These are phyloP conservation scores for Geotrichum ghanense DNA, from an alignment of 805 yeast genomes.

Conservation along the genomic window DNA sequence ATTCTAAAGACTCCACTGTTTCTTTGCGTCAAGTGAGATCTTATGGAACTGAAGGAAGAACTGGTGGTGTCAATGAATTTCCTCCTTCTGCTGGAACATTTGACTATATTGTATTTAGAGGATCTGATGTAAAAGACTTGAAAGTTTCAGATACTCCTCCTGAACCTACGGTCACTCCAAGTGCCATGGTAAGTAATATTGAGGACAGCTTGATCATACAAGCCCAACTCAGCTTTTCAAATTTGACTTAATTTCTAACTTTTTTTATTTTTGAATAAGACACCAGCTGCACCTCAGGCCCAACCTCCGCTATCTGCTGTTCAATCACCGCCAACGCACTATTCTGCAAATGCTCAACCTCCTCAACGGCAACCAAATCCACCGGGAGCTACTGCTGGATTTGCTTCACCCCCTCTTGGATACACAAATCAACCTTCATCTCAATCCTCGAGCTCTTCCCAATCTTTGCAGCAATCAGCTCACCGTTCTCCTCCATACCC, in stretches of 20 bases:
- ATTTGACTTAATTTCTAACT: too few relatives aligned
- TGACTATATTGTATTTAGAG: conserved; percentile 75
- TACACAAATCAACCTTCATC: neutral
- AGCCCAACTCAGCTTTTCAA: too few relatives aligned
- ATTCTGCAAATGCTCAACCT: neutral
- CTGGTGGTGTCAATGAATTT: conserved; percentile 56
- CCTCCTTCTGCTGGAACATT: conserved; percentile 57
- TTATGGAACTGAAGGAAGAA: conserved; percentile 88
- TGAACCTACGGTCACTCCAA: conserved; percentile 38
- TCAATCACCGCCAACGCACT: conserved; percentile 1
- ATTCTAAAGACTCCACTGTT: conserved; percentile 84
- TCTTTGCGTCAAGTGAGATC: conserved; percentile 69
- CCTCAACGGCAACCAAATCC: neutral
- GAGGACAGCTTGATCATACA: too few relatives aligned
- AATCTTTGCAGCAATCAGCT: neutral
- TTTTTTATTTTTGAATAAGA: too few relatives aligned
- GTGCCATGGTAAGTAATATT: too few relatives aligned
- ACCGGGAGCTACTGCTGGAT: neutral
- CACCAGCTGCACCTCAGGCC: too few relatives aligned
- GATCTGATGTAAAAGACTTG: conserved; percentile 84
- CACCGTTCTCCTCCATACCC: neutral
- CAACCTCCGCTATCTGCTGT: conserved; percentile 3
- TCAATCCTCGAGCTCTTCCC: neutral
- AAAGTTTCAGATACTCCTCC: conserved; percentile 66
- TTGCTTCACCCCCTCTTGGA: neutral